These are phyloP conservation scores for Crithidia mellificae DNA, from an alignment of 208 protist genomes.

Conservation along the genomic window DNA sequence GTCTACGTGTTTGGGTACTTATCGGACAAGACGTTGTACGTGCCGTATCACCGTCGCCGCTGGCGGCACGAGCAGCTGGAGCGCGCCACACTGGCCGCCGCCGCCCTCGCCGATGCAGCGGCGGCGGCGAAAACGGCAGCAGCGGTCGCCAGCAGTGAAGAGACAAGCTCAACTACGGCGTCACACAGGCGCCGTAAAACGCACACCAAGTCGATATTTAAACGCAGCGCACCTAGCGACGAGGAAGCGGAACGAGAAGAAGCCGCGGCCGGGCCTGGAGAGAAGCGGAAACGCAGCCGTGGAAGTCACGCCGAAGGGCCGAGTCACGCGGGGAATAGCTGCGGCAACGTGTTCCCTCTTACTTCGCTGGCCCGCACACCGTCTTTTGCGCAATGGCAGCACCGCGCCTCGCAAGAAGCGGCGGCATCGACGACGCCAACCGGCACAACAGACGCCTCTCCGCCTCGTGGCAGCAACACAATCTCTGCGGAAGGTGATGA, in stretches of 20 bases:
- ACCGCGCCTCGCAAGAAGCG: background rate
- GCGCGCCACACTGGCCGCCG: slow-evolving; percentile 1
- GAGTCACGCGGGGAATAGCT: background rate
- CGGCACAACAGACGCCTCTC: too few species aligned
- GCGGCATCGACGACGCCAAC: background rate
- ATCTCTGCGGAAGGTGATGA: too few species aligned
- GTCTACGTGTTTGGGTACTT: slow-evolving; percentile 46
- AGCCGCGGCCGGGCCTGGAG: too few species aligned
- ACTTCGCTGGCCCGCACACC: slow-evolving; percentile 21
- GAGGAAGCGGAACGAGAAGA: too few species aligned
- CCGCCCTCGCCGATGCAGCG: slow-evolving; percentile 2
- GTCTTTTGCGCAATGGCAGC: slow-evolving; percentile 31
- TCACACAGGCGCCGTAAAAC: too few species aligned
- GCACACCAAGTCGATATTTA: too few species aligned
- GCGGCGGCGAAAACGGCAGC: background rate
- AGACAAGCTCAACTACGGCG: too few species aligned
- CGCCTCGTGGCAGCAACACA: too few species aligned
- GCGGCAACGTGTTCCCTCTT: background rate
- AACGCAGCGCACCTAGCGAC: too few species aligned
- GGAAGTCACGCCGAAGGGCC: background rate
- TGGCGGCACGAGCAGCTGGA: slow-evolving; percentile 29
- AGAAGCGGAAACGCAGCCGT: background rate
- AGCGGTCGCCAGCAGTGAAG: background rate
- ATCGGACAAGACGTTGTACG: slow-evolving; percentile 53
- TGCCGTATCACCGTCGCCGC: slow-evolving; percentile 38